A percentile compares a stretch with the other conserved stretches of the same genome.
phyloP scores from a whole-genome alignment of 495 filamentous ascomycete species.

The Penicillium turbatum region DNA sequence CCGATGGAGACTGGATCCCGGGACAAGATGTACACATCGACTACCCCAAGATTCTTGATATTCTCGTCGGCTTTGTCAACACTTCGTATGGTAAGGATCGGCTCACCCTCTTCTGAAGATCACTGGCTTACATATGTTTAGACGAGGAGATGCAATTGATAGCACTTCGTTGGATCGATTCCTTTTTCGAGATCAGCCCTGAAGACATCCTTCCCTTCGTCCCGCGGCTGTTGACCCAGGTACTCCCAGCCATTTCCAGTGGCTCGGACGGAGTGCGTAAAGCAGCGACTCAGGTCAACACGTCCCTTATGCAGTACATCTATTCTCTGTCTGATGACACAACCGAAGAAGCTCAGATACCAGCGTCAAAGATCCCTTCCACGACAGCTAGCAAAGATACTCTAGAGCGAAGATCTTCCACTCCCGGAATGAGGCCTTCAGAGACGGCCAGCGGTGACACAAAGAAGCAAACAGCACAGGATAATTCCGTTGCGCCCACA shows the following conservation, averaged over 20 bases:
- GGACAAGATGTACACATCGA: slow-evolving; percentile 97
- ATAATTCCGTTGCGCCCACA: slow-evolving; percentile 43
- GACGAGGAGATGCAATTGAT: slow-evolving; percentile 90
- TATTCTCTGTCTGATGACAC: slow-evolving; percentile 81
- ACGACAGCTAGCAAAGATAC: slow-evolving; percentile 47
- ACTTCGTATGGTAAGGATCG: slow-evolving; percentile 63
- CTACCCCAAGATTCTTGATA: slow-evolving; percentile 85
- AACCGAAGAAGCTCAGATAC: slow-evolving; percentile 36
- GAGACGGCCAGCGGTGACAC: slow-evolving; percentile 30
- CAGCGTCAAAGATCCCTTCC: slow-evolving; percentile 33
- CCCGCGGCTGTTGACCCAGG: slow-evolving; percentile 82
- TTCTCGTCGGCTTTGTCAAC: slow-evolving; percentile 85
- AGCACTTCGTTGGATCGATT: slow-evolving; percentile 90
- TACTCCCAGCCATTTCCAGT: slow-evolving; percentile 92
- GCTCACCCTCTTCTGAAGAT: not conserved
- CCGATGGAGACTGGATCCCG: slow-evolving; percentile 91
- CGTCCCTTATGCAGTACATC: slow-evolving; percentile 84
- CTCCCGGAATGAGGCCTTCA: slow-evolving; percentile 41
- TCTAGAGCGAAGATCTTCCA: slow-evolving; percentile 52
- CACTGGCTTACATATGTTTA: slow-evolving; percentile 16
- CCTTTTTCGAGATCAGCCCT: slow-evolving; percentile 94
- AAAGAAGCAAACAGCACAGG: slow-evolving; percentile 33
- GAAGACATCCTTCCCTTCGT: slow-evolving; percentile 97
- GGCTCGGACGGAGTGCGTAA: slow-evolving; percentile 82
- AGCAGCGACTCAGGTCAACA: slow-evolving; percentile 84